Evolutionary conservation across 441 rosid genomes (phyloP).

Genomic region (Adansonia rubrostipa): DNA sequence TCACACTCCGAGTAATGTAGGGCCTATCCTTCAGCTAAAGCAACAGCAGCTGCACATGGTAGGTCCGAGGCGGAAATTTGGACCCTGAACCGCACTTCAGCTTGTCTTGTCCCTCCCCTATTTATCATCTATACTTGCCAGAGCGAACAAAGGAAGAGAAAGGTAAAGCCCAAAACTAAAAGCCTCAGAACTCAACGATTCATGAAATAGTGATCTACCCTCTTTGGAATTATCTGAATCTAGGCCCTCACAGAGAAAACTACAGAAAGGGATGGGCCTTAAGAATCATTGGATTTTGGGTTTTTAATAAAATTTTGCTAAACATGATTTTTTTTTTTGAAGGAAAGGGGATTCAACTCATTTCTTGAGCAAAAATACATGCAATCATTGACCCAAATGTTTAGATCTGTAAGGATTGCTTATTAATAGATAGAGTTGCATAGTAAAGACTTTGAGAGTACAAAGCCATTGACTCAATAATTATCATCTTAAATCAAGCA

Average conservation of each 20-base stretch:
- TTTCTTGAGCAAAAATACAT: too few species aligned
- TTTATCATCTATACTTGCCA: not conserved
- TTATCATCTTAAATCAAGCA: too few species aligned
- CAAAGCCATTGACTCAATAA: too few species aligned
- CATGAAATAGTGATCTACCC: not conserved
- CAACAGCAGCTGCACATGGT: not conserved
- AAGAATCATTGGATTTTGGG: not conserved
- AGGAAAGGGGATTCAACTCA: too few species aligned
- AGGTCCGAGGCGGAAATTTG: not conserved
- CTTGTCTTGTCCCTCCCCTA: not conserved
- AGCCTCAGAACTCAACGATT: not conserved
- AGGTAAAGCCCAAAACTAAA: conserved; percentile 1
- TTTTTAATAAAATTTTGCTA: too few species aligned
- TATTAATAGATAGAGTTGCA: too few species aligned
- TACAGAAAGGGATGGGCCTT: too few species aligned
- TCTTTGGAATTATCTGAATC: not conserved
- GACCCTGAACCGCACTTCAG: not conserved
- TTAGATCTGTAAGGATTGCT: too few species aligned
- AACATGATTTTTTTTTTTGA: too few species aligned
- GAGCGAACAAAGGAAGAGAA: not conserved
- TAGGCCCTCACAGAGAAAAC: not conserved
- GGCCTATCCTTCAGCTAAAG: not conserved
- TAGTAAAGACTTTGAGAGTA: too few species aligned
- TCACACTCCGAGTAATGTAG: not conserved
- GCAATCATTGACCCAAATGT: too few species aligned